A percentile compares a stretch with the other conserved stretches of the same genome.
Evolutionary conservation across 805 yeast species (phyloP).

Genomic region (Diddensiella transvaalensis): DNA sequence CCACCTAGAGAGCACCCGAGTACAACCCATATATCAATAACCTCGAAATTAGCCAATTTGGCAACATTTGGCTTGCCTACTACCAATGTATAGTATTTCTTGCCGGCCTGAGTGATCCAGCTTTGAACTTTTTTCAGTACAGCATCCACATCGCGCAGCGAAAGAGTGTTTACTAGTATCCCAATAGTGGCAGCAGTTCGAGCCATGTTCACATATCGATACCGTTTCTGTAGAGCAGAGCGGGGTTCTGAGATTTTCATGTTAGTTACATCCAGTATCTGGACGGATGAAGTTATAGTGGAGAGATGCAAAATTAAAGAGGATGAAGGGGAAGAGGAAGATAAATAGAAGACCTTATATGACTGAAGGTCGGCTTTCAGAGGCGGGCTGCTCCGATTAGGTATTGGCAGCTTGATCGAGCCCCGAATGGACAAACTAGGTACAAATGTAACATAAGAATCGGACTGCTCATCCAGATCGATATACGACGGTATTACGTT

Average conservation of each 20-base stretch:
- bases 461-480: conserved; percentile 9
- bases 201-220: conserved; percentile 81
- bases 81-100: conserved; percentile 89
- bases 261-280: conserved; percentile 45
- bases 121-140: conserved; percentile 58
- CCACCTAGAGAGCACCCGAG: conserved; percentile 96
- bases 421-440: conserved; percentile 2
- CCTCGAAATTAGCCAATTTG: conserved; percentile 91
- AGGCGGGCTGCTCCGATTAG: conserved; percentile 24
- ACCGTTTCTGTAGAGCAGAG: conserved; percentile 79
- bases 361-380: conserved; percentile 35
- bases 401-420: conserved; percentile 16
- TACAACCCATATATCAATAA: conserved; percentile 91
- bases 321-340: conserved; percentile 52
- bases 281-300: conserved; percentile 59
- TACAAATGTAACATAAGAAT: conserved; percentile 1
- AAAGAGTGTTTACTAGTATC: conserved; percentile 82
- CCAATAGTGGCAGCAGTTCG: conserved; percentile 92
- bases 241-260: conserved; percentile 41
- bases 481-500: conserved; percentile 30
- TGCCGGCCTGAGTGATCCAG: conserved; percentile 69
- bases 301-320: conserved; percentile 74
- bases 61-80: conserved; percentile 99
- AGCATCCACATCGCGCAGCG: conserved; percentile 68
- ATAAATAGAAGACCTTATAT: conserved; percentile 62